Evolutionary conservation across 768 basidiomycete genomes (phyloP).

Genomic region (Lentinula aciculospora): DNA sequence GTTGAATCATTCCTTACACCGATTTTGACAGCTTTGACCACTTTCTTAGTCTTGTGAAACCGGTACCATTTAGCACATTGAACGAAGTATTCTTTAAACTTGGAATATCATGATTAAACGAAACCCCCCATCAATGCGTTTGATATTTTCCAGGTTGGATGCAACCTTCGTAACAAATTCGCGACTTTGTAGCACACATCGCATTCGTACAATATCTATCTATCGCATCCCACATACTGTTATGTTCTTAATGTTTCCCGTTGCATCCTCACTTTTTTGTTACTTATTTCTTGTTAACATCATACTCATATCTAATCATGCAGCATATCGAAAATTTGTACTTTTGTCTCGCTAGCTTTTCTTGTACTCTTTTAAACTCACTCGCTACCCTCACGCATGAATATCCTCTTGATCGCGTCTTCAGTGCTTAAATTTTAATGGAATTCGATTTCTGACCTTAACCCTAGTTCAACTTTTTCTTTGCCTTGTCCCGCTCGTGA

Average conservation of each 20-base stretch:
- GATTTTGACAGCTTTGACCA: not conserved
- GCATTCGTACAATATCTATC: not conserved
- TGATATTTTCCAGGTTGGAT: not conserved
- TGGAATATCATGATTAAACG: slow-evolving; percentile 33
- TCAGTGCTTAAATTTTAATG: no score
- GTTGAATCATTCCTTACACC: slow-evolving; percentile 25
- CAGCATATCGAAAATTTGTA: not conserved
- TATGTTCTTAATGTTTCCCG: not conserved
- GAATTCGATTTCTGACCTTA: no score
- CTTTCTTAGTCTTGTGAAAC: slow-evolving; percentile 75
- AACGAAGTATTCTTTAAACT: slow-evolving; percentile 79
- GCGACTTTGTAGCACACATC: not conserved
- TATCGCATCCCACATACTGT: not conserved
- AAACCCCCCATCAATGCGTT: not conserved
- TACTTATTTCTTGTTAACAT: not conserved
- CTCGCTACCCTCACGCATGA: no score
- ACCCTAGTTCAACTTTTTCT: slow-evolving; percentile 3
- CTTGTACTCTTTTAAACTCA: not conserved
- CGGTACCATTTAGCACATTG: slow-evolving; percentile 89
- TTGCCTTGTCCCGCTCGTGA: not conserved
- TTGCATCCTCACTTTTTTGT: not conserved
- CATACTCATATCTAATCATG: not conserved
- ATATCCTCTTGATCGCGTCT: no score
- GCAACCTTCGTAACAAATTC: not conserved
- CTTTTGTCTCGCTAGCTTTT: not conserved